Evolutionary conservation across 2,329 filamentous ascomycete genomes (phyloP).

Genomic region (Penicillium sp.): DNA sequence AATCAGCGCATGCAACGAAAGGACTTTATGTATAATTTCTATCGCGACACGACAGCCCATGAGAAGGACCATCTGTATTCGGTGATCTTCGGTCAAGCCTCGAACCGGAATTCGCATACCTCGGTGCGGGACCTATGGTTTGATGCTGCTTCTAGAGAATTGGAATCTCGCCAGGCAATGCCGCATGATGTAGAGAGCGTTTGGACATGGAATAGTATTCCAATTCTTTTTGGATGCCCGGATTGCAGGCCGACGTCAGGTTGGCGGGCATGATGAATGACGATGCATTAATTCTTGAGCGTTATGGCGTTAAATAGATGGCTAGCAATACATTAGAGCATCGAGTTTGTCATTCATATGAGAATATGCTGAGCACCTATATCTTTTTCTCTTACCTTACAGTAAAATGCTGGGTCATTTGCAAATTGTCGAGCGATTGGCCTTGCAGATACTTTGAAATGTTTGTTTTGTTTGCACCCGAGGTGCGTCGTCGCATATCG

Average conservation of each 20-base stretch:
- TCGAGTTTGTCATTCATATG: not conserved
- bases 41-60: conserved; percentile 40
- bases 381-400: not conserved
- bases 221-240: conserved; percentile 40
- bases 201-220: conserved; percentile 37
- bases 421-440: not conserved
- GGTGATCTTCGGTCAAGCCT: conserved; percentile 37
- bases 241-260: conserved; percentile 34
- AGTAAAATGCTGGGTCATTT: not conserved
- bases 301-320: conserved; percentile 17
- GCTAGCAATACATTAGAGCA: not conserved
- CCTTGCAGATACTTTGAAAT: not conserved
- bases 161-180: conserved; percentile 30
- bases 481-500: conserved; percentile 16
- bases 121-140: conserved; percentile 46
- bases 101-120: conserved; percentile 33
- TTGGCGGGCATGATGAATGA: conserved; percentile 34
- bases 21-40: conserved; percentile 48
- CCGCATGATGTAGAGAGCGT: conserved; percentile 40
- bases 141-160: conserved; percentile 36
- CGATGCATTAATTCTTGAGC: conserved; percentile 11
- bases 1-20: conserved; percentile 44
- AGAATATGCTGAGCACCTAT: not conserved
- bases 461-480: conserved; percentile 27
- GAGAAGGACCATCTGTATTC: conserved; percentile 43